Evolutionary conservation across 2,329 filamentous ascomycete genomes (phyloP).

Genomic region (Hymenotorrendiella dingleyae): DNA sequence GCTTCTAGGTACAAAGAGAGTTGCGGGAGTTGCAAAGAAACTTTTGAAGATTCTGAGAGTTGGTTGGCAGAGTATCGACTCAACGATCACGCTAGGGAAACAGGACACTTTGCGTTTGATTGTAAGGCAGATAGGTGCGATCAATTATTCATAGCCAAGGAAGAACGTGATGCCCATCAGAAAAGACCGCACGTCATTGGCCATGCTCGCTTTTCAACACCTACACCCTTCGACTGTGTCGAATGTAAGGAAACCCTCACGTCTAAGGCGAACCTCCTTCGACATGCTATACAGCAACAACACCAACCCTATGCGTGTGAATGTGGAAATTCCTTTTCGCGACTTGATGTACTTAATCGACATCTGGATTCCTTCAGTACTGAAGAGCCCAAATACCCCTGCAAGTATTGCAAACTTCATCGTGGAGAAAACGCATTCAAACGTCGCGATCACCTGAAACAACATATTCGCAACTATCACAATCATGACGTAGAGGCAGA

Average conservation of each 20-base stretch:
- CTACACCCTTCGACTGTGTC: constrained; percentile 8
- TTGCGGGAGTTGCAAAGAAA: background rate
- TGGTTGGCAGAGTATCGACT: background rate
- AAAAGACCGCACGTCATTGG: constrained; percentile 3
- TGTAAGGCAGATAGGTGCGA: constrained; percentile 3
- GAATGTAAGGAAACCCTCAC: constrained; percentile 7
- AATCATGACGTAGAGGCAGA: constrained; percentile 21
- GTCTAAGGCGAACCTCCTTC: constrained; percentile 11
- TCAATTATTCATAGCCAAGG: constrained; percentile 1
- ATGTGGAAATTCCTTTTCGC: constrained; percentile 27
- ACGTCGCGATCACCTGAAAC: constrained; percentile 34
- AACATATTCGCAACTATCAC: constrained; percentile 35
- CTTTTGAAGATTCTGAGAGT: background rate
- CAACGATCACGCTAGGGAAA: background rate
- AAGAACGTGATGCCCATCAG: constrained; percentile 11
- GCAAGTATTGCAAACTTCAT: constrained; percentile 30
- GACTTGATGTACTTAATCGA: constrained; percentile 25
- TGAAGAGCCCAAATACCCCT: constrained; percentile 23
- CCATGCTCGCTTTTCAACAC: constrained; percentile 2
- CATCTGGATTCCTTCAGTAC: constrained; percentile 23
- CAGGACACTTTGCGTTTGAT: background rate
- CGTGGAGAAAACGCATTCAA: constrained; percentile 32
- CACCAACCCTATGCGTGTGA: constrained; percentile 15
- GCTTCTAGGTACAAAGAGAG: background rate
- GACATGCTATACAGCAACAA: constrained; percentile 10